Evolutionary conservation across 140 eudicot genomes (phyloP).

Genomic region (Stevia rebaudiana): DNA sequence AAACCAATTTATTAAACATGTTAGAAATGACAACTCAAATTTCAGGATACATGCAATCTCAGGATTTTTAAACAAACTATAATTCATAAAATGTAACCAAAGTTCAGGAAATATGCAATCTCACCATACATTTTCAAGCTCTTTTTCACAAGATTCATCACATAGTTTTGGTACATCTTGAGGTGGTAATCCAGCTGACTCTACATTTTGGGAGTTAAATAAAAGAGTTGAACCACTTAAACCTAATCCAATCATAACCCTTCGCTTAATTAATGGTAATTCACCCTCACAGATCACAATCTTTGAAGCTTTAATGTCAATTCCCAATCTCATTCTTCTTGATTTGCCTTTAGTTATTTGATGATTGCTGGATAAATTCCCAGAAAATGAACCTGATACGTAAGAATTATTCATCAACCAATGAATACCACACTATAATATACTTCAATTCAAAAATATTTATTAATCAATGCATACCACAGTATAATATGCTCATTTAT

Average conservation of each 20-base stretch:
- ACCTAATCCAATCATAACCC: conserved; percentile 47
- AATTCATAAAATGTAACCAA: conserved; percentile 2
- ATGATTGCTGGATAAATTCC: conserved; percentile 16
- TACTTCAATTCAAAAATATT: conserved; percentile 2
- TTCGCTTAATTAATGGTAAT: conserved; percentile 34
- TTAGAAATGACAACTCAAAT: not conserved
- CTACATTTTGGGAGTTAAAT: conserved; percentile 28
- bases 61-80: not conserved
- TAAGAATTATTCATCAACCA: conserved; percentile 16
- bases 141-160: conserved; percentile 71
- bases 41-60: too few species aligned
- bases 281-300: conserved; percentile 23
- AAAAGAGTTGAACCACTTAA: conserved; percentile 48
- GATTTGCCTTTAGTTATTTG: conserved; percentile 23
- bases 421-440: not conserved
- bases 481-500: not conserved
- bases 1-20: not conserved
- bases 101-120: conserved; percentile 50
- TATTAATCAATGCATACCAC: conserved; percentile 2
- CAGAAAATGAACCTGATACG: conserved; percentile 44
- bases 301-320: conserved; percentile 28
- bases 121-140: conserved; percentile 99
- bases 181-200: conserved; percentile 85
- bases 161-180: conserved; percentile 81
- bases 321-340: conserved; percentile 26